These are phyloP conservation scores for Marchantia polymorpha DNA, from an alignment of 225 moss, liverwort and hornwort genomes.

Conservation along the genomic window DNA sequence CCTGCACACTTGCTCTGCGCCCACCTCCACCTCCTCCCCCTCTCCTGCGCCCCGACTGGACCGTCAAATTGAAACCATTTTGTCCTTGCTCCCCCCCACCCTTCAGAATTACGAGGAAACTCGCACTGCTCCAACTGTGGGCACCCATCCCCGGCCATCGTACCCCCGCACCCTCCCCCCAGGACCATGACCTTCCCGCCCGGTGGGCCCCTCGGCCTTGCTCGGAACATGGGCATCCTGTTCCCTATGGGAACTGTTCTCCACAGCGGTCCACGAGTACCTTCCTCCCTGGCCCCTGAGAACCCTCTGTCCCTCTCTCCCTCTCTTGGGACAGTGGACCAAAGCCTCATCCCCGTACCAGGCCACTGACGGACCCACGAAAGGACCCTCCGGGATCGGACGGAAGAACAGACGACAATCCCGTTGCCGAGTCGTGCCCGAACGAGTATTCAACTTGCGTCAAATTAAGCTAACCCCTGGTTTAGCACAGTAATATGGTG, in stretches of 20 bases:
- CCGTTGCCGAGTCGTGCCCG: too few species aligned
- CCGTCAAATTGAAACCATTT: conserved; percentile 10
- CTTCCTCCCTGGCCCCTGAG: neutral
- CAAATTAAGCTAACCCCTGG: too few species aligned
- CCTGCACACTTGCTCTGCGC: neutral
- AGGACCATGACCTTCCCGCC: too few species aligned
- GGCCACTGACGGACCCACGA: too few species aligned
- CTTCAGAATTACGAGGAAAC: conserved; percentile 5
- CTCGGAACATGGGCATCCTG: neutral
- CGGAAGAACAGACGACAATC: too few species aligned
- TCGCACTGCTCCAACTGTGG: neutral
- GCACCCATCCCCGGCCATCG: neutral
- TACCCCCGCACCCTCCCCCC: neutral
- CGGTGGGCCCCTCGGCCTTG: neutral
- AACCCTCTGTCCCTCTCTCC: neutral
- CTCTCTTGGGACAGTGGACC: neutral
- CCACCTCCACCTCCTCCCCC: neutral
- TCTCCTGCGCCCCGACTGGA: neutral
- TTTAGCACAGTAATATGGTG: too few species aligned
- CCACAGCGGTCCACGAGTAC: neutral
- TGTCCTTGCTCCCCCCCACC: neutral
- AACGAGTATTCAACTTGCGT: too few species aligned
- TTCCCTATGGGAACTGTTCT: neutral
- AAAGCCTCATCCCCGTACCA: neutral
- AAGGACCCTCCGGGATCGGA: too few species aligned